A percentile compares a stretch with the other conserved stretches of the same genome.
These are phyloP conservation scores for Cornus florida DNA, from an alignment of 148 eudicot genomes.

Conservation along the genomic window DNA sequence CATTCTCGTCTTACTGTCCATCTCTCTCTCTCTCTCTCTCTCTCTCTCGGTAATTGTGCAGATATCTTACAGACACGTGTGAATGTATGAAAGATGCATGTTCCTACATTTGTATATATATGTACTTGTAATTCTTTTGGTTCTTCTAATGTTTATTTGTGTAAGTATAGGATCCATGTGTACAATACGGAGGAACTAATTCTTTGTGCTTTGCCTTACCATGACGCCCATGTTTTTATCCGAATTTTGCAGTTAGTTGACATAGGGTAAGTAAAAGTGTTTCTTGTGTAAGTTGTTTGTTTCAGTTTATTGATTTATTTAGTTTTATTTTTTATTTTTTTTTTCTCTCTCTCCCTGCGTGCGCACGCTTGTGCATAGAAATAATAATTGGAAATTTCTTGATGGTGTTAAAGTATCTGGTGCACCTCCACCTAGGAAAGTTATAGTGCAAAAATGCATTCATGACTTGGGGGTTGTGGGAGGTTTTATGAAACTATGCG, in stretches of 20 bases:
- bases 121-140: neutral
- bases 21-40: too few relatives aligned
- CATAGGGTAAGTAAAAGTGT: conserved; percentile 44
- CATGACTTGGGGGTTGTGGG: conserved; percentile 74
- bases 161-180: conserved; percentile 58
- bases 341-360: neutral
- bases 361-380: conserved; percentile 27
- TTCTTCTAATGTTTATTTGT: neutral
- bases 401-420: conserved; percentile 85
- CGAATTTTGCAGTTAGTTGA: conserved; percentile 74
- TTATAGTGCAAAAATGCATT: conserved; percentile 82
- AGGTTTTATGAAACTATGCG: conserved; percentile 63
- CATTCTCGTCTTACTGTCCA: neutral
- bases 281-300: neutral
- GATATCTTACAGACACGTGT: too few relatives aligned
- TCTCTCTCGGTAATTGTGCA: too few relatives aligned
- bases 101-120: too few relatives aligned
- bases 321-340: neutral
- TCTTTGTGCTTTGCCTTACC: conserved; percentile 82
- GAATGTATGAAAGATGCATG: too few relatives aligned
- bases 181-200: conserved; percentile 80
- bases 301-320: neutral
- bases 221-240: conserved; percentile 84
- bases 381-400: conserved; percentile 83
- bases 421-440: conserved; percentile 81